Percentiles rank a stretch among this genome's conserved stretches.
These are phyloP conservation scores for Emericellopsis terricola DNA, from an alignment of 495 filamentous ascomycete species.

Conservation along the genomic window DNA sequence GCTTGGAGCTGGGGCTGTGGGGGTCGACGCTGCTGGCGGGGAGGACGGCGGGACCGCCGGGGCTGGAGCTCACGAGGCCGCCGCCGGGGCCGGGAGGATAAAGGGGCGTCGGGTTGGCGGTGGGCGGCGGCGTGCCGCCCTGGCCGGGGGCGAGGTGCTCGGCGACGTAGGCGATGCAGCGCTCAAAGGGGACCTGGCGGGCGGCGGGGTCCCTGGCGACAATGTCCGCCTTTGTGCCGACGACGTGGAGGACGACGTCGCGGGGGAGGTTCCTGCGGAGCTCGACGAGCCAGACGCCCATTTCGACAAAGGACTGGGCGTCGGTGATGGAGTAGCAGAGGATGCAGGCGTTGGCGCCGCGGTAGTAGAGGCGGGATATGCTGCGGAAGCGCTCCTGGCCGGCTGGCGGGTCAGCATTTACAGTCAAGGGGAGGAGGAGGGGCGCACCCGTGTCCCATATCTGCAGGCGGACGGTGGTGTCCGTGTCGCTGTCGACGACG, in stretches of 20 bases:
- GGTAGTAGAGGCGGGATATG: conserved; percentile 88
- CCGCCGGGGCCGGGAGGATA: conserved; percentile 2
- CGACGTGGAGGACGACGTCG: conserved; percentile 85
- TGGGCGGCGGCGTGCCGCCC: conserved; percentile 45
- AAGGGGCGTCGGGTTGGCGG: conserved; percentile 22
- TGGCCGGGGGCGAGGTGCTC: conserved; percentile 63
- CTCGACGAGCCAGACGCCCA: conserved; percentile 82
- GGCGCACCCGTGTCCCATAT: conserved; percentile 65
- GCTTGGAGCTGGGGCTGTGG: conserved; percentile 53
- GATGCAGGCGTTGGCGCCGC: conserved; percentile 84
- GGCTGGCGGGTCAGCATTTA: conserved; percentile 19
- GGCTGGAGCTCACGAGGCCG: conserved; percentile 6
- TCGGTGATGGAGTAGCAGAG: conserved; percentile 92
- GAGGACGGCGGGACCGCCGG: conserved; percentile 7
- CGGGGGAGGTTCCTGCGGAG: conserved; percentile 47
- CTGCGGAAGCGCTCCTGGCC: conserved; percentile 90
- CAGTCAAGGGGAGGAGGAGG: neutral
- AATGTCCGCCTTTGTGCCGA: conserved; percentile 87
- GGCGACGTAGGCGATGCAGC: conserved; percentile 85
- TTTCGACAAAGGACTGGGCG: conserved; percentile 70
- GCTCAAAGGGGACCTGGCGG: conserved; percentile 78
- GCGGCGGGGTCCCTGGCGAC: conserved; percentile 60
- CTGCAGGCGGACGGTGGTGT: conserved; percentile 65
- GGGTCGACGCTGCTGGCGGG: conserved; percentile 21
- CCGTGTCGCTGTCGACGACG: conserved; percentile 65